These are phyloP conservation scores for Mucor sp. DNA, from an alignment of 371 early-diverging fungal species.

Conservation along the genomic window DNA sequence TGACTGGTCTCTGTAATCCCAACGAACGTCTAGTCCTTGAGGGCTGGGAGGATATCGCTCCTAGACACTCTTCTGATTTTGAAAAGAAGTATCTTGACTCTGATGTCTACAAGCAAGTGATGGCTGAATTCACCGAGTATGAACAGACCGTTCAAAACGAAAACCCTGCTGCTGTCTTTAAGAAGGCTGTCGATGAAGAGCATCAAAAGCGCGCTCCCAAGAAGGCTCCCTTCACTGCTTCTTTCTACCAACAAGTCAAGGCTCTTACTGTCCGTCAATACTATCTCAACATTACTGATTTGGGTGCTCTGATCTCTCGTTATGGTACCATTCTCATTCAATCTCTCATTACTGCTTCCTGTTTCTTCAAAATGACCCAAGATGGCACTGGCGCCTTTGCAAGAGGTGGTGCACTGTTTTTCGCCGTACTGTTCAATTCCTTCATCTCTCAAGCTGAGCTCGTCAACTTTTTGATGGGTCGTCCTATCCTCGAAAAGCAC, in stretches of 20 bases:
- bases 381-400: slow-evolving; percentile 62
- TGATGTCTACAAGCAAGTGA: slow-evolving; percentile 30
- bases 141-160: slow-evolving; percentile 33
- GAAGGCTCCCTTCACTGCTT: slow-evolving; percentile 62
- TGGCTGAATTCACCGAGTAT: slow-evolving; percentile 46
- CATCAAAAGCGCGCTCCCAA: slow-evolving; percentile 61
- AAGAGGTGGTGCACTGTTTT: slow-evolving; percentile 76
- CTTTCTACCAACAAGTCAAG: slow-evolving; percentile 64
- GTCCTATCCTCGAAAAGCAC: slow-evolving; percentile 70
- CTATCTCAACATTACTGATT: slow-evolving; percentile 58
- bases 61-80: slow-evolving; percentile 50
- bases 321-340: slow-evolving; percentile 64
- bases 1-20: slow-evolving; percentile 70
- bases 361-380: slow-evolving; percentile 61
- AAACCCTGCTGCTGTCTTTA: slow-evolving; percentile 52
- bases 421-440: slow-evolving; percentile 60
- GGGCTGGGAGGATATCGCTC: slow-evolving; percentile 56
- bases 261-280: slow-evolving; percentile 66
- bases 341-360: slow-evolving; percentile 72
- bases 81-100: slow-evolving; percentile 54
- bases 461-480: slow-evolving; percentile 54
- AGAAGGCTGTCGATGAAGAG: slow-evolving; percentile 54
- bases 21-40: slow-evolving; percentile 59
- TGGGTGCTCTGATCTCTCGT: slow-evolving; percentile 56
- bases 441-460: slow-evolving; percentile 62